Conservation (phyloP, 1,284 basidiomycete species). For the Pseudozyma sp. region DNA sequence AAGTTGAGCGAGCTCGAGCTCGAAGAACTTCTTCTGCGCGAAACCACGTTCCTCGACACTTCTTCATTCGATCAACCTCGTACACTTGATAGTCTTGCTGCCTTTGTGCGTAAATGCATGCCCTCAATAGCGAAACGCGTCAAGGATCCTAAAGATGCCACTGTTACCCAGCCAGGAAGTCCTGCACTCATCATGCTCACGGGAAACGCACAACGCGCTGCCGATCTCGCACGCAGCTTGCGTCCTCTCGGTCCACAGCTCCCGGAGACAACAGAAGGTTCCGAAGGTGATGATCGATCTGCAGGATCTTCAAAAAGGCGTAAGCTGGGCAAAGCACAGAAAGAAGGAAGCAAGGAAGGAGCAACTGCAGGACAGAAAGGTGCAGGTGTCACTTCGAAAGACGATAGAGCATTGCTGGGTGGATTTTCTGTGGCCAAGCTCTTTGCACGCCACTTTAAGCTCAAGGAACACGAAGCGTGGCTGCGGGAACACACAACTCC, state of each 20-base stretch:
- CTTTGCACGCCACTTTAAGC: constrained; percentile 66
- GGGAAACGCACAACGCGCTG: constrained; percentile 63
- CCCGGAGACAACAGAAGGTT: constrained; percentile 17
- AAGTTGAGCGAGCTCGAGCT: constrained; percentile 62
- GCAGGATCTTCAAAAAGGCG: constrained; percentile 30
- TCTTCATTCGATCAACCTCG: constrained; percentile 32
- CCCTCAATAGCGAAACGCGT: constrained; percentile 26
- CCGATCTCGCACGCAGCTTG: constrained; percentile 55
- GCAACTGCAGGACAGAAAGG: constrained; percentile 17
- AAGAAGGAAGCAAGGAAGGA: constrained; percentile 7
- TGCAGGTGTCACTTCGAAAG: constrained; percentile 14
- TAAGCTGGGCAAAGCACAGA: constrained; percentile 19
- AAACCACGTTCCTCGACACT: constrained; percentile 52
- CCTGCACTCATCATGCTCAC: constrained; percentile 57
- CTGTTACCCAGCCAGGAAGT: constrained; percentile 28
- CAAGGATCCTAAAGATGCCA: constrained; percentile 19
- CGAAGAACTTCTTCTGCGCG: constrained; percentile 51
- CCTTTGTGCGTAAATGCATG: constrained; percentile 48
- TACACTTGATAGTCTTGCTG: constrained; percentile 31
- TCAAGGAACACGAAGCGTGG: constrained; percentile 60
- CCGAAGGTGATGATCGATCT: constrained; percentile 15
- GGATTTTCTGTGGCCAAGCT: constrained; percentile 61
- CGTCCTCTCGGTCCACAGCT: constrained; percentile 45
- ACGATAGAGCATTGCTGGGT: constrained; percentile 20
- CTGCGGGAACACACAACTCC: constrained; percentile 54